Evolutionary conservation across 163 green algal genomes (phyloP), one percentile per base, ranked within the genome.

Genomic region (Scenedesmus sp.): DNA sequence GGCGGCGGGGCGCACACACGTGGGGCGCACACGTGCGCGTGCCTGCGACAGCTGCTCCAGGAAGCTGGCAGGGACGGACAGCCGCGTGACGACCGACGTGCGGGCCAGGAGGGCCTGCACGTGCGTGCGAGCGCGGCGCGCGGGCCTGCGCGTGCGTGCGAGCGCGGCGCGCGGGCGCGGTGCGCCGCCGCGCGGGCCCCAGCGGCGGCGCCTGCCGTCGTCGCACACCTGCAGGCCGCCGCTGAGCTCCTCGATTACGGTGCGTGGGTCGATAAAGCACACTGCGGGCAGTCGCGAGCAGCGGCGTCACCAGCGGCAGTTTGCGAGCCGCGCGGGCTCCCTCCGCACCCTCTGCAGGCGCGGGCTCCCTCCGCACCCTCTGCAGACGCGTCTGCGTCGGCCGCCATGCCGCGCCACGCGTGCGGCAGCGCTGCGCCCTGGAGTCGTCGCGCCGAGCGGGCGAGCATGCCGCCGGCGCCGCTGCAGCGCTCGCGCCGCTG

Each of bases 141-240:
- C 29, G 31, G 20, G 20, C 17, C 13, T 63, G 54, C 9, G 10
- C 20, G 33, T 11, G 4, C n/a, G 26, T 64, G 56, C 56, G 5
- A 39, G 26, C 34, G 54, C 33, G 29, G 44, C 64, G 31, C 24
- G 18, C 29, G 17, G 4, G 20, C 13, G 9, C 39, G 39, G 10
- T 57, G 6, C 39, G 36, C 63, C 39, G 33, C 14, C 51, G 1
- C 2, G 50, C 42, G 9, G 14, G 45, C 15, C 13, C 58, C 26
- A 31, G 65, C 47, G 60, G 65, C 47, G 60, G 65, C 28, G 31
- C 20, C 45, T 74, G 64, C 34, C 28, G 15, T 4, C 20, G 24
- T 44, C 26, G 14, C 28, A 56, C 66, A 75, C 66, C 48, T 66
- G 67, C 45, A 65, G 67, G 33, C 65, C 65, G n/a, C 65, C 67